A percentile compares a stretch with the other conserved stretches of the same genome.
Evolutionary conservation across 805 yeast species (phyloP).

Genomic region (Ogataea populi-albae): DNA sequence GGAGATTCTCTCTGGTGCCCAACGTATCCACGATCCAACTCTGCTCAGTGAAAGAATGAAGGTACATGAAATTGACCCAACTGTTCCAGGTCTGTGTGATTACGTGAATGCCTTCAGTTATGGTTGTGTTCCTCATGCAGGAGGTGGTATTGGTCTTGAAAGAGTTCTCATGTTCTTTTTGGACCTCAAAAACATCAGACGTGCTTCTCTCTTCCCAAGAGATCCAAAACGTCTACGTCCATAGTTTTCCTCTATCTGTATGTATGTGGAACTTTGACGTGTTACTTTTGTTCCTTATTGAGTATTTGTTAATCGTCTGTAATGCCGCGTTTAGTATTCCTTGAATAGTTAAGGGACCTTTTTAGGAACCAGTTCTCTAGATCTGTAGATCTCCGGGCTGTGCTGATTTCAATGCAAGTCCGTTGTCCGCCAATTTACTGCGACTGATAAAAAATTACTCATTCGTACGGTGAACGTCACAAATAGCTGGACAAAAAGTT

Average conservation of each 20-base stretch:
- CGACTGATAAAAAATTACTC: no score
- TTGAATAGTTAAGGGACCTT: no score
- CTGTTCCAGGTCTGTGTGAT: slow-evolving; percentile 79
- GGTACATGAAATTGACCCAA: slow-evolving; percentile 79
- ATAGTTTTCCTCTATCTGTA: no score
- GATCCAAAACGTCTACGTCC: slow-evolving; percentile 95
- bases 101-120: slow-evolving; percentile 89
- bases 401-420: no score
- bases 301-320: no score
- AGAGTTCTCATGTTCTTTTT: slow-evolving; percentile 98
- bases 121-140: slow-evolving; percentile 99
- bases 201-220: slow-evolving; percentile 99
- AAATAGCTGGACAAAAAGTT: no score
- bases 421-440: no score
- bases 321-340: no score
- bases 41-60: slow-evolving; percentile 78
- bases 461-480: no score
- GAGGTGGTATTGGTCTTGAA: slow-evolving; percentile 99
- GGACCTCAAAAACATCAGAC: slow-evolving; percentile 94
- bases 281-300: background rate
- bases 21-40: slow-evolving; percentile 94
- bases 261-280: no score
- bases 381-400: no score
- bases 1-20: slow-evolving; percentile 99
- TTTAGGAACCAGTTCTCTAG: no score